Percentiles rank a stretch among this genome's conserved stretches.
These are phyloP conservation scores for Trichoderma sp. DNA, from an alignment of 2,329 filamentous ascomycete species.

Conservation along the genomic window DNA sequence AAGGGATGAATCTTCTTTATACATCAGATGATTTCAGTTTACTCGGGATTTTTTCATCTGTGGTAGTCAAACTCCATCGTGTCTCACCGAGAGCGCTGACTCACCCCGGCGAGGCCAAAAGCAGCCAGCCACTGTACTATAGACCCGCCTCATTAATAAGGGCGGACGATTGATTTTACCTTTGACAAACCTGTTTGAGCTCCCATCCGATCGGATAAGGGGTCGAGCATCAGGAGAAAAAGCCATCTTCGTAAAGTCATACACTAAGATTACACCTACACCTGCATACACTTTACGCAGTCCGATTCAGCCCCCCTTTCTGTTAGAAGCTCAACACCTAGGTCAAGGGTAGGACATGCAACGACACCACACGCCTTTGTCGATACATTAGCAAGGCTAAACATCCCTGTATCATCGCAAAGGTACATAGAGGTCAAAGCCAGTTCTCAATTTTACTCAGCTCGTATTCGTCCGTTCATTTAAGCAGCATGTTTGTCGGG, in stretches of 20 bases:
- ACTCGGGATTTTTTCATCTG: neutral
- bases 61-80: neutral
- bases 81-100: neutral
- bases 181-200: neutral
- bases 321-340: neutral
- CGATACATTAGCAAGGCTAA: neutral
- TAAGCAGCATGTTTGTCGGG: slow-evolving; percentile 31
- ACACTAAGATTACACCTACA: too few relatives aligned
- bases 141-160: neutral
- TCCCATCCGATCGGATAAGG: neutral
- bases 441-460: neutral
- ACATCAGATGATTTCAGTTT: neutral
- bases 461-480: neutral
- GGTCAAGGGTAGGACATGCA: neutral
- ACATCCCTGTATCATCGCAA: neutral
- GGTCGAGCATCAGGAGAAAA: neutral
- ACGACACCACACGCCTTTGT: neutral
- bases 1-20: neutral
- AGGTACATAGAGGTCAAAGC: neutral
- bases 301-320: neutral
- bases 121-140: neutral
- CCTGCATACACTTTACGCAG: neutral
- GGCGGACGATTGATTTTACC: neutral
- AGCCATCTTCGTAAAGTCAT: neutral
- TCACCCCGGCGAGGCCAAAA: neutral